phyloP scores from a whole-genome alignment of 2,329 filamentous ascomycete species.

The Colletotrichum siamense region DNA sequence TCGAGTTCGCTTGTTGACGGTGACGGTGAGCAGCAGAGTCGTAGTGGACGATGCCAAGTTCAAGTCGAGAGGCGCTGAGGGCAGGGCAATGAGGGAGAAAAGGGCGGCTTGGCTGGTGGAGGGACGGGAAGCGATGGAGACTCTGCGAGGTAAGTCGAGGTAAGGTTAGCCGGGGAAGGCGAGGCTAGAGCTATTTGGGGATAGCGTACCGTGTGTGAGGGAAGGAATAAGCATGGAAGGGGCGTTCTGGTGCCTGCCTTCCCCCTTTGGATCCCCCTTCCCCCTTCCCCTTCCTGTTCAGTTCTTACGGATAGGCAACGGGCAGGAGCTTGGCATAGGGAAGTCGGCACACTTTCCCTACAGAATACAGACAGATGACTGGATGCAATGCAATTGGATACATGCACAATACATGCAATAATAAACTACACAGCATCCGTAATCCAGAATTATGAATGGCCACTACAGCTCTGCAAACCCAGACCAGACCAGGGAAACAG shows the following conservation, averaged over 20 bases:
- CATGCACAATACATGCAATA: neutral
- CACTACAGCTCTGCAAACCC: neutral
- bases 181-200: neutral
- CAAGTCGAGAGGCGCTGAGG: neutral
- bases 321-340: neutral
- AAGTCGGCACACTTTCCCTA: neutral
- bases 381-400: neutral
- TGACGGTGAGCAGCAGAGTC: neutral
- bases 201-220: neutral
- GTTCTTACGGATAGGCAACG: neutral
- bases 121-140: conserved; percentile 20
- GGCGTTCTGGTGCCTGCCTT: neutral
- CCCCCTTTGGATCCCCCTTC: neutral
- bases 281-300: neutral
- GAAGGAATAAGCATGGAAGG: conserved; percentile 14
- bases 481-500: neutral
- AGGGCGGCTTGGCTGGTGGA: conserved; percentile 6
- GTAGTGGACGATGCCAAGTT: neutral
- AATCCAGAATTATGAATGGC: neutral
- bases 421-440: neutral
- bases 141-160: neutral
- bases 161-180: conserved; percentile 15
- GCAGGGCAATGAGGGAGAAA: neutral
- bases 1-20: neutral
- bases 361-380: neutral